A percentile compares a stretch with the other conserved stretches of the same genome.
Conservation (phyloP, 225 moss, liverwort and hornwort genomes). For the Climacium dendroides region DNA sequence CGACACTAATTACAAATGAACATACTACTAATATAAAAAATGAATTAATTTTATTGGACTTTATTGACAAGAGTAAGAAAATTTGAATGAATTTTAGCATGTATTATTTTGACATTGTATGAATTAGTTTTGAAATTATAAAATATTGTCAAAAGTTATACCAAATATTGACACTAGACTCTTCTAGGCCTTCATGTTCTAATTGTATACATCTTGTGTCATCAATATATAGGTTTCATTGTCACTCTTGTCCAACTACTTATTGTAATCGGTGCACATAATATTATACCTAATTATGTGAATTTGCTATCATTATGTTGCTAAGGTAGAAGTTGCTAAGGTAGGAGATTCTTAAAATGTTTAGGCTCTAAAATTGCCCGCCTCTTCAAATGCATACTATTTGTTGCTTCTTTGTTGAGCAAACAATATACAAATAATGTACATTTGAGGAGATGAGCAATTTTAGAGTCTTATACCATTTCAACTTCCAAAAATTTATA, state of each 20-base stretch:
- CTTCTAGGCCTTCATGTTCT: not conserved
- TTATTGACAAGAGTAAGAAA: not conserved
- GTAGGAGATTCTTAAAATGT: too few species aligned
- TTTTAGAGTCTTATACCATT: too few species aligned
- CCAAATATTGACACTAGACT: not conserved
- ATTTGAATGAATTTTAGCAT: rapidly evolving
- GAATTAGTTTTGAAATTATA: not conserved
- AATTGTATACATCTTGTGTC: not conserved
- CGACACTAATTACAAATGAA: not conserved
- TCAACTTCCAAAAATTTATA: too few species aligned
- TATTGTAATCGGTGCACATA: not conserved
- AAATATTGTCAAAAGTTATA: not conserved
- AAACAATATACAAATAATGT: too few species aligned
- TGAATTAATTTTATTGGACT: not conserved
- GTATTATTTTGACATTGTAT: not conserved
- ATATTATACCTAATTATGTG: not conserved
- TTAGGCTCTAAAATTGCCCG: too few species aligned
- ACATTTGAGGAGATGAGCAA: too few species aligned
- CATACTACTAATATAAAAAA: not conserved
- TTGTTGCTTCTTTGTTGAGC: too few species aligned
- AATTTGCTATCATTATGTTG: too few species aligned
- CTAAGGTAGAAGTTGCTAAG: too few species aligned
- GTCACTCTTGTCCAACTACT: not conserved
- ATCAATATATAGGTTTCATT: not conserved
- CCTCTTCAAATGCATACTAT: too few species aligned